Conservation (phyloP, 2,329 filamentous ascomycete species). For the Apiospora pterosperma region DNA sequence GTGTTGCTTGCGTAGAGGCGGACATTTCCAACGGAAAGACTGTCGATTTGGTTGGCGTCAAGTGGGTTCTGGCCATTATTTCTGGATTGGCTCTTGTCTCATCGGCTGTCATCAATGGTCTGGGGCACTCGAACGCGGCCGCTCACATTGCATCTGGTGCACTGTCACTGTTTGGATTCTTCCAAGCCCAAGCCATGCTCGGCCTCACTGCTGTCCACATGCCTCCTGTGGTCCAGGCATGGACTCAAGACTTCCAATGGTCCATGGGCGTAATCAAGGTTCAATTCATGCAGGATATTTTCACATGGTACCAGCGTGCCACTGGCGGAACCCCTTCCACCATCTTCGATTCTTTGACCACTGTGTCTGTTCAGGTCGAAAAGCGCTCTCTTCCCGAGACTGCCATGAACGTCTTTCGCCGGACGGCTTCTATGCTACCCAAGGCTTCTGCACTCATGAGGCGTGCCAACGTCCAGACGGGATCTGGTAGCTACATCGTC, state of each 20-base stretch:
- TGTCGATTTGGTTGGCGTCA: conserved; percentile 75
- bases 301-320: conserved; percentile 84
- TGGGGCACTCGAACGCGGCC: conserved; percentile 83
- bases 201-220: conserved; percentile 72
- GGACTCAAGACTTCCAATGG: conserved; percentile 93
- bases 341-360: conserved; percentile 65
- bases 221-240: conserved; percentile 76
- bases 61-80: conserved; percentile 77
- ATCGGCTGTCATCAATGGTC: conserved; percentile 76
- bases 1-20: conserved; percentile 76
- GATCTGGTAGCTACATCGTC: conserved; percentile 51
- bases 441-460: conserved; percentile 35
- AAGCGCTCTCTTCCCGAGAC: conserved; percentile 40
- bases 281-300: conserved; percentile 72
- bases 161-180: conserved; percentile 79
- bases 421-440: conserved; percentile 24
- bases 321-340: conserved; percentile 77
- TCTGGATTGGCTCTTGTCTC: conserved; percentile 72
- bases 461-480: conserved; percentile 40
- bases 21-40: conserved; percentile 80
- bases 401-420: conserved; percentile 24
- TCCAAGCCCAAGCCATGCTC: conserved; percentile 82
- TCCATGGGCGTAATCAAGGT: conserved; percentile 85
- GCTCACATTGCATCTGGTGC: conserved; percentile 84
- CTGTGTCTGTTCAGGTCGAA: conserved; percentile 71